Base-by-base conservation (phyloP, 441 rosid genomes). In the Arabidopsis hybrid region DNA sequence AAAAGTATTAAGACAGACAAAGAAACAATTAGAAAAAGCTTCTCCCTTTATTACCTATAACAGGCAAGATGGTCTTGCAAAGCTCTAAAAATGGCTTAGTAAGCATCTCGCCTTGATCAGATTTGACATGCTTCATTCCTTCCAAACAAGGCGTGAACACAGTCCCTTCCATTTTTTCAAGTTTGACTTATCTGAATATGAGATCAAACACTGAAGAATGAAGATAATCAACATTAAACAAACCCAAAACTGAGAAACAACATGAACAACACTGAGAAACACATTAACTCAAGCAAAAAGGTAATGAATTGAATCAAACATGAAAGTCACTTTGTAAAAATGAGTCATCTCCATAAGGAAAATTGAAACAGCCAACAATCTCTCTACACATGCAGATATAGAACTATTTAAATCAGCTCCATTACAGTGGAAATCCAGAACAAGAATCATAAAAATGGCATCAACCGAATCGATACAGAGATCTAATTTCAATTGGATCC, bases 41-140 rank as follows among this genome's bases (percentile, higher is more conserved):
- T 16, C 3, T 36, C 16, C 6, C 8, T 36, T 45, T 9, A 75
- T 40, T 39, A 95, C 99, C 99, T 55, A 95, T 79, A 65, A 95
- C 96, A 65, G 99, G 99, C 80, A 95, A 84, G 71, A 92, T 88
- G 55, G 84, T 57, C 74, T 88, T 95, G 96, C 99, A 92, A 76
- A 92, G 91, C 9, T 92, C 98, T 52, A 95, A 72, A 80, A 95
- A 95, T 55, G 96, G 95, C 81, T 88, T 95, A 31, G 96, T 76
- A 73, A 90, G 89, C 85, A 95, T 91, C 76, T 89, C 89, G 40
- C 93, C 92, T 18, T 83, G 79, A 31, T 84, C 89, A 32, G 96
- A 68, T 68, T 82, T 92, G 72, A 91, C 89, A 52, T 87, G 87
- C 82, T 91, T 87, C 96, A 95, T 88, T 75, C 88, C 93, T 80